Evolutionary conservation across 78 protist species (phyloP), one percentile per base, ranked within the genome.

Genomic region (Emiliania huxleyi): DNA sequence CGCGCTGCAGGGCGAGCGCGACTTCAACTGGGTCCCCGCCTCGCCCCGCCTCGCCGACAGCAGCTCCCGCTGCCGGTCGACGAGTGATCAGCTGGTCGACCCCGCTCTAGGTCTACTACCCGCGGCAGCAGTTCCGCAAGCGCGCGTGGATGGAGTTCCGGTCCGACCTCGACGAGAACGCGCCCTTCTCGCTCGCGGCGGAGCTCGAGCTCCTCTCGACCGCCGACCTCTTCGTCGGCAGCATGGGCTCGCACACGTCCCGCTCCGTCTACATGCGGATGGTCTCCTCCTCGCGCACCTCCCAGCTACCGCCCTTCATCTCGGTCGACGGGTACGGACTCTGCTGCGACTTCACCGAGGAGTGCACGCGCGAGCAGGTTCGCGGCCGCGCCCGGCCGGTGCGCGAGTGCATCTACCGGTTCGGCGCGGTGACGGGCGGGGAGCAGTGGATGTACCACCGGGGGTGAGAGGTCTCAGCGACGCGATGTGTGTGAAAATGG

Each of bases 261-360:
- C 85, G 85, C 1, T 11, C 18, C 45, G 6, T 75, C 12, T 75
- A 75, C 46, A 12, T 19, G 25, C 0, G 18, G 46, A 75, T 75
- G 85, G 11, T 38, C 45, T 1, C 85, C 5, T 6, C 42, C 35
- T 0, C 33, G 11, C 26, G 45, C 46, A 40, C 85, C 6, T 37
- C 42, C 25, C 3, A 0, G 46, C 4, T 75, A 15, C 85, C 85
- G 15, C 85, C 85, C 29, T 75, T 38, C 33, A 19, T 75, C 33
- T 75, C 85, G 8, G 85, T 75, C n/a, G 85, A 75, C 45, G 85
- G 85, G n/a, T 33, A 33, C 38, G 81, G 89, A 42, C 33, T 81
- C 29, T 81, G 89, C 89, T 81, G 89, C 55, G 89, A 81, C 55
- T 81, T 81, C 89, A 44, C 49, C 3, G 89, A 81, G 38, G 89